Evolutionary conservation across 2,329 filamentous ascomycete genomes (phyloP), one percentile per base, ranked within the genome.

Genomic region (Hortaea sp.): DNA sequence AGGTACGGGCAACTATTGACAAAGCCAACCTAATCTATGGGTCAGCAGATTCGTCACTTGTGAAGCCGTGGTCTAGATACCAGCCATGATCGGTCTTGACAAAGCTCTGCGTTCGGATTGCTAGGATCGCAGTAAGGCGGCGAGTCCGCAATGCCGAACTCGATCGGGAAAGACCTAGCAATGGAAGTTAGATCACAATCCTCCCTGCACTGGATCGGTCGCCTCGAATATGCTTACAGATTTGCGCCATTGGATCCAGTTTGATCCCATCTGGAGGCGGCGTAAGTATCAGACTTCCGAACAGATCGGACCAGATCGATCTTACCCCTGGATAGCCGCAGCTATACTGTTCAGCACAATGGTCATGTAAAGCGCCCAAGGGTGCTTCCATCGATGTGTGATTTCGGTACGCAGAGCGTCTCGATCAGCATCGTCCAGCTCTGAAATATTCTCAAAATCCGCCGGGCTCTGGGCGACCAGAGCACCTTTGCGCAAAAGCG

Each of bases 1-100:
- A 80, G 67, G 45, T 81, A 76, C 0, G 75, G 68, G 41, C 67
- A 73, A 13, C 75, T 69, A 51, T 87, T 87, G 50, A 87, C 69
- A 2, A 85, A 64, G 39, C 84, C 84, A n/a, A 85, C 69, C 40
- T 12, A 7, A 13, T 41, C 10, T 13, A 31, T 2, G 20, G 20
- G 20, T 20, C 20, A 7, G 27, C 29, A 10, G 43, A 27, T 5
- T 38, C 31, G n/a, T 34, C 32, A 11, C 39, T 39, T 7, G 20
- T 11, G 12, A 20, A 20, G 20, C 4, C 20, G 20, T 20, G 4
- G 4, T 20, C 20, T 20, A 20, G 2, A 4, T 20, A 20, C 20
- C 20, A 20, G 20, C 20, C 20, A 20, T 20, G 20, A 20, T 2
- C 20, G 20, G 4, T 20, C 20, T 20, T 20, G 20, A 20, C 20